Base-by-base conservation (phyloP, 1,284 basidiomycete species). In the Ganoderma lingzhi region DNA sequence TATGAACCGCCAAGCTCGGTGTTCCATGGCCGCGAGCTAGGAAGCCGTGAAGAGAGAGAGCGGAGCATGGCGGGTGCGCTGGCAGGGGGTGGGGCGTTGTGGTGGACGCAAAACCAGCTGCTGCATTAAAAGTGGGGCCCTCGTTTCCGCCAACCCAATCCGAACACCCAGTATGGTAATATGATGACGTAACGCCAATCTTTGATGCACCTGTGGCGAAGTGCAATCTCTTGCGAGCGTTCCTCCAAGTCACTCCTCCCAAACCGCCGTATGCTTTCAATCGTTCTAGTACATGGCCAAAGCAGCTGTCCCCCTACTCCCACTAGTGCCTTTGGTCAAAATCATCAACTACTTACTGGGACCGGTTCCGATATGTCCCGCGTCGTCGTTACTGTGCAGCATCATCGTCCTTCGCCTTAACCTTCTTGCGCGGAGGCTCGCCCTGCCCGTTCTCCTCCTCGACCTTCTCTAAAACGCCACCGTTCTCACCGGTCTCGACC, bases 351-450 rank as follows among this genome's bases (percentile, higher is more conserved):
- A 32, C 53, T 23, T 23, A 23, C 23, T 23, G 23, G 23, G 30
- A 28, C 53, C 53, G 35, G 53, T 51, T 51, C 23, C 48, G 48
- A 51, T 23, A 28, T 55, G 12, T 60, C 58, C n/a, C 58, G 19
- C 9, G 6, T 3, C 8, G 19, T 14, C 30, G 14, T 17, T 44
- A 39, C 19, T 6, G n/a, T n/a, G 39, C 66, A 28, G 41, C 64
- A 41, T 55, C 64, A 41, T 55, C 62, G 4, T 74, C 75, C 67
- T 76, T 78, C 5, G 75, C 73, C 67, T 76, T 78, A 3, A 74
- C 73, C 67, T 76, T 78, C 70, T 78, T 78, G 51, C 75, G 68
- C 8, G 72, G 71, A n/a, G 67, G 73, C 45, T 66, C 67, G 19
- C 64, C 72, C 10, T 23, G 63, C 4, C 64, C 70, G 0, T 66